Evolutionary conservation across 768 basidiomycete species (phyloP).

Genomic region (Russula earlei): DNA sequence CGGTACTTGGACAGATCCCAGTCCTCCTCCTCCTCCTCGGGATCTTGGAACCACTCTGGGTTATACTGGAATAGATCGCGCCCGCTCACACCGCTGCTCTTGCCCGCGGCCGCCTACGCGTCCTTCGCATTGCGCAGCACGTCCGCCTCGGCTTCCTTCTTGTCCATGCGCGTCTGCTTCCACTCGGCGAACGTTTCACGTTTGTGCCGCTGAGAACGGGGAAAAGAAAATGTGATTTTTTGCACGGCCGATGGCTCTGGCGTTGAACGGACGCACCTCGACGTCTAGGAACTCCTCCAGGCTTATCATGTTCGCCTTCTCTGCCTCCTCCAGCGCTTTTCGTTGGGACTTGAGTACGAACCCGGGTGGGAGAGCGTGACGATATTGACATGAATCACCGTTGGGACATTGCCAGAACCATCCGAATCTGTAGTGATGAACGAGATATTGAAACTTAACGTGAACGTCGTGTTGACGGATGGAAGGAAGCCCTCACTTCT

Average conservation of each 20-base stretch:
- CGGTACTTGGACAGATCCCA: constrained; percentile 50
- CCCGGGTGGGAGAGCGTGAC: constrained; percentile 91
- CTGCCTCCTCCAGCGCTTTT: constrained; percentile 86
- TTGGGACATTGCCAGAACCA: constrained; percentile 98
- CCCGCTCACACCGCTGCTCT: constrained; percentile 89
- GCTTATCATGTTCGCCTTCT: constrained; percentile 81
- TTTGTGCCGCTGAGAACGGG: constrained; percentile 73
- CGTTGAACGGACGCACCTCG: constrained; percentile 47
- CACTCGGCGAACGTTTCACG: constrained; percentile 83
- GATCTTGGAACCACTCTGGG: constrained; percentile 87
- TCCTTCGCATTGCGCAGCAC: constrained; percentile 77
- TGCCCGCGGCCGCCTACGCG: constrained; percentile 72
- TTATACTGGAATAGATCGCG: constrained; percentile 97
- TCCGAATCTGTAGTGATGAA: constrained; percentile 46
- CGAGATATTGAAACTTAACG: neutral
- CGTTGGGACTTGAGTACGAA: constrained; percentile 91
- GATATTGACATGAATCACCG: constrained; percentile 83
- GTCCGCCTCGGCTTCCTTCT: constrained; percentile 87
- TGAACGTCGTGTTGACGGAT: neutral
- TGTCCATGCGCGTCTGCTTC: constrained; percentile 93
- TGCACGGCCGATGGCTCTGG: neutral
- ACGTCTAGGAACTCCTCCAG: constrained; percentile 96
- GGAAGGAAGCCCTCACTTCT: constrained; percentile 55
- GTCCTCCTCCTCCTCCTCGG: constrained; percentile 44
- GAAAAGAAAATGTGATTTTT: neutral